These are phyloP conservation scores for Populus deltoides DNA, from an alignment of 345 rosid species.

Conservation along the genomic window DNA sequence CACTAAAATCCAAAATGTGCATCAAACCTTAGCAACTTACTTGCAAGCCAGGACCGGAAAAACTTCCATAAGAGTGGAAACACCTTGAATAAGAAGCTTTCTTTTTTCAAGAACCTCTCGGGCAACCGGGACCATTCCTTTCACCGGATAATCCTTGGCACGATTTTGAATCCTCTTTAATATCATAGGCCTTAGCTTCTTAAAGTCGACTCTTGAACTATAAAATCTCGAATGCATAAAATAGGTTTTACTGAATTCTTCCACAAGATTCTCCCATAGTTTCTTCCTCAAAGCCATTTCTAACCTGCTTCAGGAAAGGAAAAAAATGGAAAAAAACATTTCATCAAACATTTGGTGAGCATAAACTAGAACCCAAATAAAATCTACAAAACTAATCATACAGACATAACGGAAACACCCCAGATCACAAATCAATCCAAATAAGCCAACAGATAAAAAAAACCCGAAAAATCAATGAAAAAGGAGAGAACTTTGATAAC, in stretches of 20 bases:
- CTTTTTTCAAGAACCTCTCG: constrained; percentile 58
- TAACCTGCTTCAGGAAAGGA: neutral
- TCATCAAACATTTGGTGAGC: neutral
- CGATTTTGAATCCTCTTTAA: constrained; percentile 62
- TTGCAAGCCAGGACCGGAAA: constrained; percentile 71
- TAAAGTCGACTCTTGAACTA: constrained; percentile 51
- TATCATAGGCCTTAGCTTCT: constrained; percentile 77
- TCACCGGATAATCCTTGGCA: constrained; percentile 64
- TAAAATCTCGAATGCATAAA: constrained; percentile 29
- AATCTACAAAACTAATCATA: too few relatives aligned
- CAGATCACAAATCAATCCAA: too few relatives aligned
- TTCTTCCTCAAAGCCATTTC: constrained; percentile 7
- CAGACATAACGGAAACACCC: too few relatives aligned
- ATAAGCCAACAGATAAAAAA: too few relatives aligned
- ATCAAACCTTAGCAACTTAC: constrained; percentile 31
- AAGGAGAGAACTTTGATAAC: too few relatives aligned
- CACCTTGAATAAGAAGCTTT: constrained; percentile 47
- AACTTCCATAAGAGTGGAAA: constrained; percentile 52
- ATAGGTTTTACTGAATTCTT: neutral
- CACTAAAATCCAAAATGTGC: neutral
- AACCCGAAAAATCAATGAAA: too few relatives aligned
- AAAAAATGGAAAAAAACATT: neutral
- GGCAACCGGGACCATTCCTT: constrained; percentile 61
- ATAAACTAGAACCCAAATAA: too few relatives aligned
- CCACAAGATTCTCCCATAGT: constrained; percentile 1